Evolutionary conservation across 2,329 filamentous ascomycete species (phyloP), one percentile per base, ranked within the genome.

Genomic region (Curvularia lunata): DNA sequence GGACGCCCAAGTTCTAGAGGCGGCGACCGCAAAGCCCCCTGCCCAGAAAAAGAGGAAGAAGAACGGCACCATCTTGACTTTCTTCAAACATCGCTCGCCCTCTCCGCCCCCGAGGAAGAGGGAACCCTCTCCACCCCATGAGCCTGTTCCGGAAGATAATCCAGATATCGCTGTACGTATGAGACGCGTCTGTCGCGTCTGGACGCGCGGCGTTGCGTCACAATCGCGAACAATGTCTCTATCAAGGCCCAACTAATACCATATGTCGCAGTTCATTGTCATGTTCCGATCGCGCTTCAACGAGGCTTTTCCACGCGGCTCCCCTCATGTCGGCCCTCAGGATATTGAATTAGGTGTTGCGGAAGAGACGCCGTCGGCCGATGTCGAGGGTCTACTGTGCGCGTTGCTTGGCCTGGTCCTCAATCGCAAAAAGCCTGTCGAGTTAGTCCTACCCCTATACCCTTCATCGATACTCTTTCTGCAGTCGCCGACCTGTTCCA

Each of bases 361-460:
- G 60, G 91, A 94, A 74, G 80, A 84, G 48, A 80, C 88, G 21
- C 93, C 94, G 2, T 91, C 92, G 69, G 89, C 96, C 71, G 89
- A 93, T 72, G 88, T 91, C 46, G 94, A 98, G 81, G 86, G 88
- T 67, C 87, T 99, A 57, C 83, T 99, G 25, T 99, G 96, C 82
- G 92, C 92, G 62, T 80, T 99, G 65, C 82, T 99, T 43, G 89
- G 91, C 30, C 83, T 99, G 68, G 86, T 97, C 54, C 83, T 99
- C 71, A 99, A 99, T 78, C 89, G 95, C 77, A 98, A 99, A 83
- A 97, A 99, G 77, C 93, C 97, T 80, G 91, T 98, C 75, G 97
- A 99, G 95, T 98, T 86, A 79, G 92, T 81, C 61, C 62, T 63
- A 73, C 73, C 70, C 55, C 25, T 50, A 48, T 2, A n/a, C 41